Evolutionary conservation across 2,329 filamentous ascomycete genomes (phyloP).

Genomic region (Fusarium verticillioides): DNA sequence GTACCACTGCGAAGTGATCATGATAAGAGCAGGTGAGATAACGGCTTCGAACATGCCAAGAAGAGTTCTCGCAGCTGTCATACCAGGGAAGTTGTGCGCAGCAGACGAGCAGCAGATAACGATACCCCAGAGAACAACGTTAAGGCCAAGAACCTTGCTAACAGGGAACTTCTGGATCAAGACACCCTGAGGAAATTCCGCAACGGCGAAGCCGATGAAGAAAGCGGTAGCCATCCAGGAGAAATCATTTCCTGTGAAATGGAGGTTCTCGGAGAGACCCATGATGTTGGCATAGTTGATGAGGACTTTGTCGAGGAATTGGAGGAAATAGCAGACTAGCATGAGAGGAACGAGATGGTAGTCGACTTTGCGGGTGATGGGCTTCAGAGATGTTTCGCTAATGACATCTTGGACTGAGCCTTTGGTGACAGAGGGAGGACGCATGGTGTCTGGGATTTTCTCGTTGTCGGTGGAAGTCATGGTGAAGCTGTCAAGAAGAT

Average conservation of each 20-base stretch:
- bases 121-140: conserved; percentile 9
- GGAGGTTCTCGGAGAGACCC: conserved; percentile 1
- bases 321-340: conserved; percentile 10
- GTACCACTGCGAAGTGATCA: conserved; percentile 16
- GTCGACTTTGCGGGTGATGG: conserved; percentile 11
- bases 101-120: conserved; percentile 12
- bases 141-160: neutral
- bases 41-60: conserved; percentile 18
- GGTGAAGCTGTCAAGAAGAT: neutral
- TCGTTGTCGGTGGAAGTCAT: neutral
- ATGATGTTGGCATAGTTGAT: conserved; percentile 21
- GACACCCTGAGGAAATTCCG: conserved; percentile 7
- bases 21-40: neutral
- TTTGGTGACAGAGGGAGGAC: neutral
- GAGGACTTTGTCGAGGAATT: conserved; percentile 12
- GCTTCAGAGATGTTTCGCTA: neutral
- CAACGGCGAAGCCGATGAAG: conserved; percentile 4
- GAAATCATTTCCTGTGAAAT: conserved; percentile 9
- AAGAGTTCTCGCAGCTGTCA: conserved; percentile 9
- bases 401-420: conserved; percentile 6
- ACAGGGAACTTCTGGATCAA: conserved; percentile 5
- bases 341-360: conserved; percentile 16
- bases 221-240: conserved; percentile 17
- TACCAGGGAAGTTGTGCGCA: neutral
- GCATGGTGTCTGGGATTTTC: neutral